phyloP scores from a whole-genome alignment of 1,139 yeast species.

The Meyerozyma guilliermondii region DNA sequence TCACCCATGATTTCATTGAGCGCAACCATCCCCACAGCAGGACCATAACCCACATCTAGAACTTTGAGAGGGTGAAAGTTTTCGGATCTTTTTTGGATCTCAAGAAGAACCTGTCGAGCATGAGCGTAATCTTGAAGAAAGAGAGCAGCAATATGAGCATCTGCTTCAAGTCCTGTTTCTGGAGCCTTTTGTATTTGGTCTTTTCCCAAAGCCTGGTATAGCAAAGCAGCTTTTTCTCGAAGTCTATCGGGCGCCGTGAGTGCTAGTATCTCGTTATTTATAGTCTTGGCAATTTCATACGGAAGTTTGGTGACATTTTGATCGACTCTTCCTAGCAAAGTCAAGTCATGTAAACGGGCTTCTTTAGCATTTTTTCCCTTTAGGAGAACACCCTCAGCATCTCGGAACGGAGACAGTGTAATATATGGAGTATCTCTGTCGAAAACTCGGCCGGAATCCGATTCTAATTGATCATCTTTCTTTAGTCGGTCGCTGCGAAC shows the following conservation, averaged over 20 bases:
- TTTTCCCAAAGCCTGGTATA: slow-evolving; percentile 45
- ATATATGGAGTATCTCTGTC: slow-evolving; percentile 13
- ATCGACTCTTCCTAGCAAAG: slow-evolving; percentile 45
- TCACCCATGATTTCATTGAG: slow-evolving; percentile 76
- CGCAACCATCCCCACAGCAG: slow-evolving; percentile 89
- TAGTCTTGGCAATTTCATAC: slow-evolving; percentile 45
- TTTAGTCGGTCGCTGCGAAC: slow-evolving; percentile 35
- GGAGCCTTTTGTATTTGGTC: slow-evolving; percentile 51
- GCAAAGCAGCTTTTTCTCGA: slow-evolving; percentile 49
- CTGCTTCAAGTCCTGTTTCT: slow-evolving; percentile 58
- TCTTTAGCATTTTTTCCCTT: slow-evolving; percentile 44
- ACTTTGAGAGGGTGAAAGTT: slow-evolving; percentile 60
- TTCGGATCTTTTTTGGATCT: slow-evolving; percentile 53
- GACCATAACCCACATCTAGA: slow-evolving; percentile 85
- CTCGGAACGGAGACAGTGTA: slow-evolving; percentile 27
- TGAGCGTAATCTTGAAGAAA: slow-evolving; percentile 83
- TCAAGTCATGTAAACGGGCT: slow-evolving; percentile 48
- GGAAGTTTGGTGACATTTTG: slow-evolving; percentile 47
- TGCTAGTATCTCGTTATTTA: slow-evolving; percentile 55
- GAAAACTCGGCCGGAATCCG: slow-evolving; percentile 1
- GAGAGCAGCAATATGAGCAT: slow-evolving; percentile 78
- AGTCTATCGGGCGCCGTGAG: slow-evolving; percentile 51
- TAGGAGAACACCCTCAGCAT: slow-evolving; percentile 35
- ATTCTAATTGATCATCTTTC: slow-evolving; percentile 13
- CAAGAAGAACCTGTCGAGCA: slow-evolving; percentile 59